Percentiles rank a stretch among this genome's conserved stretches.
Evolutionary conservation across 2,329 filamentous ascomycete genomes (phyloP).

Genomic region (Mycosphaerelloides madeirae): DNA sequence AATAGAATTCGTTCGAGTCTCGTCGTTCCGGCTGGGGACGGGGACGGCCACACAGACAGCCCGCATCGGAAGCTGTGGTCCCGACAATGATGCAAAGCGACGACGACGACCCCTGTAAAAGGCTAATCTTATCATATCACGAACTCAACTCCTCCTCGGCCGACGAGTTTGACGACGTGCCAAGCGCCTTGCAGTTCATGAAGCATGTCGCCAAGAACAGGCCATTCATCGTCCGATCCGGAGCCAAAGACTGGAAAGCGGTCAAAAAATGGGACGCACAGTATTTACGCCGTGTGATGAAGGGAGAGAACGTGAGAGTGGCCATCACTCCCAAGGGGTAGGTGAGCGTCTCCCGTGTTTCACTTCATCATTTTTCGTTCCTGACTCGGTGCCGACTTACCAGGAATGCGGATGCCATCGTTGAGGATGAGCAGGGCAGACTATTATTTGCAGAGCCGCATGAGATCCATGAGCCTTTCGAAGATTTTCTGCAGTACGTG

Average conservation of each 20-base stretch:
- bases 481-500: slow-evolving; percentile 58
- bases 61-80: too few species aligned
- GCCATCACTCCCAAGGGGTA: slow-evolving; percentile 71
- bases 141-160: slow-evolving; percentile 62
- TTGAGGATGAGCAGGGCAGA: slow-evolving; percentile 55
- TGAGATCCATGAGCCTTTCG: slow-evolving; percentile 61
- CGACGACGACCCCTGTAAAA: background rate
- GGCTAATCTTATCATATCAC: slow-evolving; percentile 63
- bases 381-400: slow-evolving; percentile 31
- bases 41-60: too few species aligned
- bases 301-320: slow-evolving; percentile 61
- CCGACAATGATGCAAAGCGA: too few species aligned
- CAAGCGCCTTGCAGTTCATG: slow-evolving; percentile 75
- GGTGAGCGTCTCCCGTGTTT: slow-evolving; percentile 21
- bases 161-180: slow-evolving; percentile 58
- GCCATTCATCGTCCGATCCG: slow-evolving; percentile 65
- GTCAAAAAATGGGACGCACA: slow-evolving; percentile 57
- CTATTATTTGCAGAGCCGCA: slow-evolving; percentile 64
- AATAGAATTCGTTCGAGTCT: too few species aligned
- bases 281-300: slow-evolving; percentile 55
- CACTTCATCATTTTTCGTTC: background rate
- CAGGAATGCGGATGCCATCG: slow-evolving; percentile 56
- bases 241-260: slow-evolving; percentile 60
- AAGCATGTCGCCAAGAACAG: slow-evolving; percentile 68
- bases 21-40: too few species aligned